Conservation (phyloP, 148 eudicot species). For the Tetragonia tetragonoides region DNA sequence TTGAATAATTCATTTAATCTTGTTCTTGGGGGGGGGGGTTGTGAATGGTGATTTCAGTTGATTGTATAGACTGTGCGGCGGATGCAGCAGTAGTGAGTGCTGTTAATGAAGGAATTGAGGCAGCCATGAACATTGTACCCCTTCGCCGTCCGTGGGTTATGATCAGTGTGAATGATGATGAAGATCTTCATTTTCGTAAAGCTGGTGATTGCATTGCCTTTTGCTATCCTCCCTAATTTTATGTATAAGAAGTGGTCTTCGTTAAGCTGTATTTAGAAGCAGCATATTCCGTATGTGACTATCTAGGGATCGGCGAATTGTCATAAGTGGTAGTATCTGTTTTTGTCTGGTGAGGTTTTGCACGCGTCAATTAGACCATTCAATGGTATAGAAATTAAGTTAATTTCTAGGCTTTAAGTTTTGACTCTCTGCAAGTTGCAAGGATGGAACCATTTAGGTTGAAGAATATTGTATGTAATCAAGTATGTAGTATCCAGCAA, state of each 20-base stretch:
- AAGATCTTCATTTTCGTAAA: conserved; percentile 96
- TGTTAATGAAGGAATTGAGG: conserved; percentile 82
- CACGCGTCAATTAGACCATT: background rate
- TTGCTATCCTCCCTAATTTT: background rate
- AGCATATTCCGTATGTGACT: background rate
- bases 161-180: conserved; percentile 93
- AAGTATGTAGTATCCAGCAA: background rate
- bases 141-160: conserved; percentile 89
- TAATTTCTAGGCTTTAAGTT: background rate
- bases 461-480: background rate
- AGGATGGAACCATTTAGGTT: background rate
- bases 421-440: background rate
- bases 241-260: background rate
- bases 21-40: background rate
- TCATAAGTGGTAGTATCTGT: background rate
- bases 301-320: background rate
- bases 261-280: background rate
- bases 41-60: conserved; percentile 47
- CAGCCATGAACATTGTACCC: conserved; percentile 53
- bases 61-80: conserved; percentile 98
- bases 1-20: background rate
- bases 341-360: background rate
- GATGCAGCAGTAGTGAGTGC: conserved; percentile 84
- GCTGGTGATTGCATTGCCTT: conserved; percentile 48
- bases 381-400: background rate